Percentiles rank a stretch among this genome's conserved stretches.
Conservation (phyloP, 768 basidiomycete species). For the Pleurotus cornucopiae region DNA sequence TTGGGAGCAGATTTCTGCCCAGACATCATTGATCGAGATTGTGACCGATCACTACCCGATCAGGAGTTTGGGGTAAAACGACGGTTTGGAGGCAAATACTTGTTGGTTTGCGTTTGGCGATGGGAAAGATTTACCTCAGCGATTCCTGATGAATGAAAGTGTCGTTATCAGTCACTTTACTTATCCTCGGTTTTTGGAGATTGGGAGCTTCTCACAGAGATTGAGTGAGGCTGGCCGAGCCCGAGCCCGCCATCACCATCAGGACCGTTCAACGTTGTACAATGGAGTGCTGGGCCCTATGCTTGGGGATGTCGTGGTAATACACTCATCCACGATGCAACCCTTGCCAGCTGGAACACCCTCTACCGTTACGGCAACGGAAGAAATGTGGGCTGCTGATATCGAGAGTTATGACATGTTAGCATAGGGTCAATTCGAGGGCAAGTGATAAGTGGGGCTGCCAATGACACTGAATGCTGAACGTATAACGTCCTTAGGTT, state of each 20-base stretch:
- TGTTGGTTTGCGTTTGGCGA: background rate
- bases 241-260: constrained; percentile 3
- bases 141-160: too few relatives aligned
- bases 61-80: background rate
- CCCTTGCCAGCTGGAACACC: constrained; percentile 1
- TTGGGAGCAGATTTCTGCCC: background rate
- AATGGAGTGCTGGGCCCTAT: background rate
- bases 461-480: too few relatives aligned
- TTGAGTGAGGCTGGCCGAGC: constrained; percentile 3
- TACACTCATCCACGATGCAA: background rate
- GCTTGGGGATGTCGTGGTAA: background rate
- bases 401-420: too few relatives aligned
- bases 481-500: too few relatives aligned
- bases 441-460: too few relatives aligned
- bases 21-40: background rate
- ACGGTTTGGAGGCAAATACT: background rate
- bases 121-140: background rate
- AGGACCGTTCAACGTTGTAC: background rate
- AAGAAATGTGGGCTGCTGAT: too few relatives aligned
- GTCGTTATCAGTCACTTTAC: background rate
- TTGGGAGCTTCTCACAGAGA: background rate
- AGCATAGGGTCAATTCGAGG: too few relatives aligned
- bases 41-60: background rate
- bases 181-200: constrained; percentile 4
- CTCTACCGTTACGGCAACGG: too few relatives aligned